Evolutionary conservation across 345 rosid species (phyloP).

Genomic region (Ceriops decandra): DNA sequence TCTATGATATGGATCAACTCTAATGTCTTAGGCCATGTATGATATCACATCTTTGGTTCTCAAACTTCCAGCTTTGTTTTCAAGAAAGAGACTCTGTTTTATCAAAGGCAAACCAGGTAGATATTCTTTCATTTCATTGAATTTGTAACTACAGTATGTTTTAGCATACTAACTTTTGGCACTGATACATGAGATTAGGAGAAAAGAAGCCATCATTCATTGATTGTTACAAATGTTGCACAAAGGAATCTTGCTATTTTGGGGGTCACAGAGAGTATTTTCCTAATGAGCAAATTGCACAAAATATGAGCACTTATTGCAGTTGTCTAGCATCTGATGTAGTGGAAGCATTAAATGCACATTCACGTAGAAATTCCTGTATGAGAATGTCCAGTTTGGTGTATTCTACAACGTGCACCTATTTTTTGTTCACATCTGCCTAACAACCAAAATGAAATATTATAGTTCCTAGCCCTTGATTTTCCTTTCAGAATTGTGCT

Average conservation of each 20-base stretch:
- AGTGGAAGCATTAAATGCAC: too few relatives aligned
- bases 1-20: slow-evolving; percentile 2
- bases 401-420: too few relatives aligned
- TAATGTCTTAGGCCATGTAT: neutral
- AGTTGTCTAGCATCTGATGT: neutral
- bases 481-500: too few relatives aligned
- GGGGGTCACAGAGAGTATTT: too few relatives aligned
- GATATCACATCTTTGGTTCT: slow-evolving; percentile 14
- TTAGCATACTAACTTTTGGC: neutral
- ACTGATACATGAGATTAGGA: neutral
- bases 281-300: too few relatives aligned
- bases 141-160: neutral
- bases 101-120: slow-evolving; percentile 66
- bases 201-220: neutral
- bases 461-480: too few relatives aligned
- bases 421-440: too few relatives aligned
- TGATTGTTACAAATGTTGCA: neutral
- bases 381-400: too few relatives aligned
- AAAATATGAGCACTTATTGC: neutral
- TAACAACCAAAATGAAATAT: too few relatives aligned
- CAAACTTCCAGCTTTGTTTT: slow-evolving; percentile 61
- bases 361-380: too few relatives aligned
- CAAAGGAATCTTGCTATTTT: neutral
- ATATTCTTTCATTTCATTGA: neutral
- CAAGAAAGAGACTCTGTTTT: slow-evolving; percentile 55